phyloP scores from a whole-genome alignment of 2,329 filamentous ascomycete species.

The Lecanosticta acicola region DNA sequence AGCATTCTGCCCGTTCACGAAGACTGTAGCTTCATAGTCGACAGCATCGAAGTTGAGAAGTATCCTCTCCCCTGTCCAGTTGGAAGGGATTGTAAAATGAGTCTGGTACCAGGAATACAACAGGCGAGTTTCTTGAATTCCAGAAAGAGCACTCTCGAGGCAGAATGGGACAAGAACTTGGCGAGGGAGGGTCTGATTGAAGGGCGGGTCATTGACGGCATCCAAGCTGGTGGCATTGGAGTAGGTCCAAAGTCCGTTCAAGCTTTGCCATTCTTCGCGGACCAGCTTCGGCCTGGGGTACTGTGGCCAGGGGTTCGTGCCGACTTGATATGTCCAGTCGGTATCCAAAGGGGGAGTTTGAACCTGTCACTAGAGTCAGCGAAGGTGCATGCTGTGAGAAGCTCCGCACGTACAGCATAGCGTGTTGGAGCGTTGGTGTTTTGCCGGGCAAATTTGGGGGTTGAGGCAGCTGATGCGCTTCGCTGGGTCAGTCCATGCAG shows the following conservation, averaged over 20 bases:
- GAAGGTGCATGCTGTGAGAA: background rate
- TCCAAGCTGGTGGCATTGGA: slow-evolving; percentile 38
- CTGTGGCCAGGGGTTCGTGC: slow-evolving; percentile 50
- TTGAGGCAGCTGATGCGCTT: background rate
- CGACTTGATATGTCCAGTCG: slow-evolving; percentile 48
- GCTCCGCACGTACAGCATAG: slow-evolving; percentile 24
- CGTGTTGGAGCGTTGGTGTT: background rate
- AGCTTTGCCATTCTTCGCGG: slow-evolving; percentile 48
- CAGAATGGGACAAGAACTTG: slow-evolving; percentile 51
- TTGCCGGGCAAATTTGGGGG: slow-evolving; percentile 4
- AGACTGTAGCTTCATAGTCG: slow-evolving; percentile 57
- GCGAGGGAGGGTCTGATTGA: slow-evolving; percentile 38
- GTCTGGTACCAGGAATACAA: slow-evolving; percentile 39
- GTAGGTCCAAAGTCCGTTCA: slow-evolving; percentile 54
- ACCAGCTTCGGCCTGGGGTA: slow-evolving; percentile 53
- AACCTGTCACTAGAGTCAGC: slow-evolving; percentile 6
- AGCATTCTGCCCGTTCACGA: slow-evolving; percentile 50
- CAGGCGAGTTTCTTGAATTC: slow-evolving; percentile 31
- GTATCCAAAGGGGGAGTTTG: slow-evolving; percentile 41
- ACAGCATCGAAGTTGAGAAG: slow-evolving; percentile 56
- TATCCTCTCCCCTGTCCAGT: slow-evolving; percentile 45
- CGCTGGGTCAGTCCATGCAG: no score
- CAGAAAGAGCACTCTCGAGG: slow-evolving; percentile 50
- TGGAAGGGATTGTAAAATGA: slow-evolving; percentile 45
- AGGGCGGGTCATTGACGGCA: slow-evolving; percentile 41